Evolutionary conservation across 1,284 basidiomycete species (phyloP).

Genomic region (Trichosporon coremiiforme): DNA sequence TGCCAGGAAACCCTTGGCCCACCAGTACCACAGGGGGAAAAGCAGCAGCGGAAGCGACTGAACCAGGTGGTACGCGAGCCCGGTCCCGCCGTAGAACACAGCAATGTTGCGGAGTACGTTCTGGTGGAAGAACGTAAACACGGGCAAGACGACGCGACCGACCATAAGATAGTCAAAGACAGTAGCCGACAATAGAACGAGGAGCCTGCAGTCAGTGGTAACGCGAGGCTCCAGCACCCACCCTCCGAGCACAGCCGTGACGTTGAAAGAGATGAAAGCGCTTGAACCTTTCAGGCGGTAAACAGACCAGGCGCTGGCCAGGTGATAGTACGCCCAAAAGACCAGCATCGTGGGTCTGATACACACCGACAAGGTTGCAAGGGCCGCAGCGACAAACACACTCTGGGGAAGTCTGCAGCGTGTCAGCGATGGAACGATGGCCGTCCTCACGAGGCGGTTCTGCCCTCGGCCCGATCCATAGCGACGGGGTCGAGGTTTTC

Average conservation of each 20-base stretch:
- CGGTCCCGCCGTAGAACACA: conserved; percentile 81
- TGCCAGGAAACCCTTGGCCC: conserved; percentile 61
- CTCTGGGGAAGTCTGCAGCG: conserved; percentile 32
- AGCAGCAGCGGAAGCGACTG: conserved; percentile 84
- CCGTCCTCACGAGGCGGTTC: neutral
- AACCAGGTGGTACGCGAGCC: conserved; percentile 84
- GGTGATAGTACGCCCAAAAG: conserved; percentile 75
- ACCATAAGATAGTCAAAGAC: conserved; percentile 49
- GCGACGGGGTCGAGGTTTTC: neutral
- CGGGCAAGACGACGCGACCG: conserved; percentile 46
- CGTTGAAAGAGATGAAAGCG: neutral
- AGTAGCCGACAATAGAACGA: conserved; percentile 42
- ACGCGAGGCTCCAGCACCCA: conserved; percentile 16
- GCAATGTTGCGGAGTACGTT: conserved; percentile 86
- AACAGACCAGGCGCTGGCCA: conserved; percentile 25
- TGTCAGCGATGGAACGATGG: neutral
- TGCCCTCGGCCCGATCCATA: conserved; percentile 19
- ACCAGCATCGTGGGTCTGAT: conserved; percentile 83
- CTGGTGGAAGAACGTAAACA: conserved; percentile 71
- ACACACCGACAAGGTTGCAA: conserved; percentile 75
- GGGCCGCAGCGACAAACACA: conserved; percentile 57
- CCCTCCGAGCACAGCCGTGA: conserved; percentile 28
- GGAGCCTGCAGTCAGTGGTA: conserved; percentile 30
- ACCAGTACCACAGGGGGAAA: conserved; percentile 72
- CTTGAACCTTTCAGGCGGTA: neutral